Conservation (phyloP, 2,329 filamentous ascomycete species). For the Chaetomiaceae sp. region DNA sequence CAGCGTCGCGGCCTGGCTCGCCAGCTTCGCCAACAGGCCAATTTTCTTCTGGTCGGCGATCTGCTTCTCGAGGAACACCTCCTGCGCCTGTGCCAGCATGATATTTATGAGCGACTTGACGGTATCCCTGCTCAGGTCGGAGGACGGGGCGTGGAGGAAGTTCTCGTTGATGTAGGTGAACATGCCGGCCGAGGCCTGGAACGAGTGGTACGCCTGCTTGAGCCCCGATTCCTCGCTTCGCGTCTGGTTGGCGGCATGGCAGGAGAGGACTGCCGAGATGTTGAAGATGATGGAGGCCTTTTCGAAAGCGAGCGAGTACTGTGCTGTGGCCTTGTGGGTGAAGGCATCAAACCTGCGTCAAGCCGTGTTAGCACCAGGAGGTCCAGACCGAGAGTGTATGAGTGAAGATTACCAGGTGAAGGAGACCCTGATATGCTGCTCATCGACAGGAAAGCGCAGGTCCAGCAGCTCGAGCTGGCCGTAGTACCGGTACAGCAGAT, state of each 20-base stretch:
- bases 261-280: slow-evolving; percentile 93
- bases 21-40: slow-evolving; percentile 84
- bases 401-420: slow-evolving; percentile 77
- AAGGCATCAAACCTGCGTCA: slow-evolving; percentile 90
- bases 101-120: slow-evolving; percentile 91
- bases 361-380: slow-evolving; percentile 17
- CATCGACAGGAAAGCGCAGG: slow-evolving; percentile 91
- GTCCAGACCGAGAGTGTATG: background rate
- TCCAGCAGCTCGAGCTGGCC: slow-evolving; percentile 94
- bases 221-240: slow-evolving; percentile 86
- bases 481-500: slow-evolving; percentile 95
- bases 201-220: slow-evolving; percentile 96
- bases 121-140: slow-evolving; percentile 91
- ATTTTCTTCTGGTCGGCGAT: slow-evolving; percentile 89
- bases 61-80: slow-evolving; percentile 97
- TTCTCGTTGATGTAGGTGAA: slow-evolving; percentile 99
- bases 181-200: slow-evolving; percentile 97
- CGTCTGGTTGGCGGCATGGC: slow-evolving; percentile 89
- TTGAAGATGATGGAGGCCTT: slow-evolving; percentile 99
- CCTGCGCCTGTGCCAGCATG: slow-evolving; percentile 92
- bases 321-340: slow-evolving; percentile 93
- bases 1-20: slow-evolving; percentile 82
- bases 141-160: slow-evolving; percentile 93
- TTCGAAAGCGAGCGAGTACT: slow-evolving; percentile 95
- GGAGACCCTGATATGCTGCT: slow-evolving; percentile 98